Evolutionary conservation across 441 rosid species (phyloP), one percentile per base, ranked within the genome.

Genomic region (Aquilaria agallochum): DNA sequence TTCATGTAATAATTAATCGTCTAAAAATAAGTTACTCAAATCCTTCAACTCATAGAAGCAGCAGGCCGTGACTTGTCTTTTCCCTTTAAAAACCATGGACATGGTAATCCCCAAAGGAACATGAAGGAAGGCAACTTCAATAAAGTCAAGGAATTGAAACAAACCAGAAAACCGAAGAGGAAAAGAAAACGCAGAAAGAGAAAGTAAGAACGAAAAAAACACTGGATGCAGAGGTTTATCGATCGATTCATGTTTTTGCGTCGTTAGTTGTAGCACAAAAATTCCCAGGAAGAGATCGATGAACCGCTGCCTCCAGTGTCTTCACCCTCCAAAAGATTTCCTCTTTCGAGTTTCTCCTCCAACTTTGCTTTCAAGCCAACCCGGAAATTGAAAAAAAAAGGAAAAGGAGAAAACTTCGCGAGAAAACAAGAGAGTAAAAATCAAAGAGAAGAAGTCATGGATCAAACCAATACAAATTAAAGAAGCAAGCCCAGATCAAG

Each of bases 161-260:
- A 5, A 10, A 4, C 4, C 55, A 56, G 5, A 12, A 31, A 44
- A 32, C 10, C 2, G 6, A 44, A 55, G 33, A 58, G 36, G 47
- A 53, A 27, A 7, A 9, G 1, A 50, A 14, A 9, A 11, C 36
- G 12, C 2, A 36, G n/a, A 15, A 20, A 8, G 20, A 34, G 11
- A 34, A 49, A 60, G 15, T 40, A 61, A 52, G 51, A 61, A 65
- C 74, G 66, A 60, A 0, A 60, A 0, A 70, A 80, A 79, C 90
- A 77, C 93, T 92, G 98, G 98, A 92, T 92, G 98, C 96, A 92
- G 97, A 92, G 96, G 97, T 92, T 92, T 92, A 87, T 92, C 97
- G 95, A 92, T 81, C 97, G 80, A 85, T 87, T 92, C 96, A 62
- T 89, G 95, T 61, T 50, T 68, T 81, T 65, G 75, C 66, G 56